Evolutionary conservation across 139 green algal species (phyloP).

Genomic region (Micractinium sp.): DNA sequence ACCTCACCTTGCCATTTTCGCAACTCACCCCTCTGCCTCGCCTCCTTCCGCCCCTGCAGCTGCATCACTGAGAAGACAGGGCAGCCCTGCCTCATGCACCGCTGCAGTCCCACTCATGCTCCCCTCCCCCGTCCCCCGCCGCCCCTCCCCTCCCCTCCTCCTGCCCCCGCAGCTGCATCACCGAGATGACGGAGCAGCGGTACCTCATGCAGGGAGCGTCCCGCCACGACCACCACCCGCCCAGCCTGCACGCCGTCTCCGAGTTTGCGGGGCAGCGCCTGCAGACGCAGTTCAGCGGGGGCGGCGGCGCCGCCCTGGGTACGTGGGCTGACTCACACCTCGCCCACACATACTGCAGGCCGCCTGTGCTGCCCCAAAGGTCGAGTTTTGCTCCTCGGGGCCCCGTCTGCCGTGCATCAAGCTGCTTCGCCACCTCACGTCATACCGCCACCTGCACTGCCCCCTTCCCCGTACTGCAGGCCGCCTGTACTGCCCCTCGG

Average conservation of each 20-base stretch:
- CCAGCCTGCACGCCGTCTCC: neutral
- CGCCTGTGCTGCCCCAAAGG: neutral
- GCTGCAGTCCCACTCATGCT: too few species aligned
- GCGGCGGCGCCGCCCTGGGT: neutral
- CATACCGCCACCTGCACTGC: neutral
- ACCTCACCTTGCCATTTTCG: too few species aligned
- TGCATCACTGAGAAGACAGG: too few species aligned
- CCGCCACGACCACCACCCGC: constrained; percentile 13
- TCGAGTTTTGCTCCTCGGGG: neutral
- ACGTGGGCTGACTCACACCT: neutral
- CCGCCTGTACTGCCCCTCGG: constrained; percentile 1
- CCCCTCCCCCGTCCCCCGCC: too few species aligned
- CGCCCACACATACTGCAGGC: neutral
- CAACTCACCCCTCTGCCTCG: too few species aligned
- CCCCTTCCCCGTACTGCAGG: neutral
- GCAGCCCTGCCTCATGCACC: too few species aligned
- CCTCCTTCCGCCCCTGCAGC: too few species aligned
- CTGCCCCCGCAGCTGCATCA: constrained; percentile 5
- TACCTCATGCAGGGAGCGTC: neutral
- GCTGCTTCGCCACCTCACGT: neutral
- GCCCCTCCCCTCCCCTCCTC: neutral
- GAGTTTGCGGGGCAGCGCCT: constrained; percentile 2
- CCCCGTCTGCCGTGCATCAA: neutral
- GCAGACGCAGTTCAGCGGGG: neutral
- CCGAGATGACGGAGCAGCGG: constrained; percentile 15